A percentile compares a stretch with the other conserved stretches of the same genome.
Evolutionary conservation across 2,329 filamentous ascomycete species (phyloP).

Genomic region (Zymoseptoria tritici): DNA sequence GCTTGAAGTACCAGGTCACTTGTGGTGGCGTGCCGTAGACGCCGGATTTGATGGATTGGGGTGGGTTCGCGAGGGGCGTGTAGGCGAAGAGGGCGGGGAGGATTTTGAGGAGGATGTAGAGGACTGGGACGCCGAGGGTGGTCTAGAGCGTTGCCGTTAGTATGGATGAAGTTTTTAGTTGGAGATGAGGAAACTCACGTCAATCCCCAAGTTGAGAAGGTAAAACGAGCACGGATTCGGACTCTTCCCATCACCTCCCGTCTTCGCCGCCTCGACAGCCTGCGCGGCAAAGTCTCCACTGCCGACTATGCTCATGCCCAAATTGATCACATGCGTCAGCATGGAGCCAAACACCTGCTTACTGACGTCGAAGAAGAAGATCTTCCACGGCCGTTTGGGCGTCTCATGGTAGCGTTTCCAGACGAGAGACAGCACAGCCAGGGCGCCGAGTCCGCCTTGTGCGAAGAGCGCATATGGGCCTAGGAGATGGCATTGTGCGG

Average conservation of each 20-base stretch:
- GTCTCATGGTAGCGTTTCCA: constrained; percentile 90
- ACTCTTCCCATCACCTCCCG: constrained; percentile 43
- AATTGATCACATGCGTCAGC: constrained; percentile 83
- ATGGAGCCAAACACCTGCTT: constrained; percentile 96
- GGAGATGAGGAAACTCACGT: no score
- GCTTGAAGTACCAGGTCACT: constrained; percentile 88
- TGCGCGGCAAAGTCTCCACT: constrained; percentile 67
- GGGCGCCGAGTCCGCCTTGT: constrained; percentile 73
- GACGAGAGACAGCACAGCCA: constrained; percentile 79
- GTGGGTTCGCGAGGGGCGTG: constrained; percentile 72
- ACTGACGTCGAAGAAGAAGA: constrained; percentile 96
- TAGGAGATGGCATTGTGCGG: constrained; percentile 76
- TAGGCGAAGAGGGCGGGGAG: constrained; percentile 63
- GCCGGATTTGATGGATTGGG: constrained; percentile 84
- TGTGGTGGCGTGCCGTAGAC: constrained; percentile 82
- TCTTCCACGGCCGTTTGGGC: constrained; percentile 84
- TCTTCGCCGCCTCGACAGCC: constrained; percentile 26
- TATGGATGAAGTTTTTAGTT: no score
- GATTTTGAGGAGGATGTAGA: constrained; percentile 78
- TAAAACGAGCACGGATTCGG: constrained; percentile 98
- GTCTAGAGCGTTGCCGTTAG: constrained; percentile 54
- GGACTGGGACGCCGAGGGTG: constrained; percentile 89
- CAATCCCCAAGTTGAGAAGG: constrained; percentile 84
- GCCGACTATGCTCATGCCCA: constrained; percentile 94
- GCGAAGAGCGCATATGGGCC: constrained; percentile 87